phyloP scores from a whole-genome alignment of 2,329 filamentous ascomycete genomes.

The Colletotrichum tamarilloi region DNA sequence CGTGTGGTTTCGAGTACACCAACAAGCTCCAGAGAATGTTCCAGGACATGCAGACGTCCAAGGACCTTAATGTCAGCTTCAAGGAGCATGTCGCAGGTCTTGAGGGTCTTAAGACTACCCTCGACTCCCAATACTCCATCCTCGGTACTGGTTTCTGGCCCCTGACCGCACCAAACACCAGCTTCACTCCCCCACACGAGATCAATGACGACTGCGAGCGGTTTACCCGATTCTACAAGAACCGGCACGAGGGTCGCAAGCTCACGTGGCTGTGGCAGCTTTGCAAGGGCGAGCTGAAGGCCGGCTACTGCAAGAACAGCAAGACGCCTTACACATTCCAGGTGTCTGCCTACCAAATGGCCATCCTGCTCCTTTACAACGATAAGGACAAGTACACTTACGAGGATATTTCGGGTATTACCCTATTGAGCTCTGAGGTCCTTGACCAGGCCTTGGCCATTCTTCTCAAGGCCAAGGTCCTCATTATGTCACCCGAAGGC shows the following conservation, averaged over 20 bases:
- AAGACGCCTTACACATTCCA: conserved; percentile 97
- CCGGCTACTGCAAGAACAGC: conserved; percentile 87
- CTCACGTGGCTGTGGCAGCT: conserved; percentile 98
- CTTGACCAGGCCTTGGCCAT: conserved; percentile 89
- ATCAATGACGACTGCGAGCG: conserved; percentile 90
- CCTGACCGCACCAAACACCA: conserved; percentile 84
- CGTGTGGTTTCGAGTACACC: conserved; percentile 98
- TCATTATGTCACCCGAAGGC: conserved; percentile 76
- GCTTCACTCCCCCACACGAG: conserved; percentile 87
- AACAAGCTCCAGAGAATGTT: conserved; percentile 99
- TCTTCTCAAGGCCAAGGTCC: conserved; percentile 92
- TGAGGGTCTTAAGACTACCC: conserved; percentile 74
- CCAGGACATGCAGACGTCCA: conserved; percentile 99
- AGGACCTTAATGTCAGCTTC: conserved; percentile 93
- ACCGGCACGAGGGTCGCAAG: conserved; percentile 96
- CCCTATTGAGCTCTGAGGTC: conserved; percentile 82
- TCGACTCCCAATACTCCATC: conserved; percentile 92
- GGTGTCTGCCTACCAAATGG: conserved; percentile 98
- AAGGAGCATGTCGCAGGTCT: conserved; percentile 77
- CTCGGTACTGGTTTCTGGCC: conserved; percentile 99
- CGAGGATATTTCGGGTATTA: conserved; percentile 86
- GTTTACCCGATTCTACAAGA: conserved; percentile 91
- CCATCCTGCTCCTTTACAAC: conserved; percentile 93
- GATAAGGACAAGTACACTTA: conserved; percentile 87
- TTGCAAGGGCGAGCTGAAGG: conserved; percentile 96